Percentiles rank a stretch among this genome's conserved stretches.
Evolutionary conservation across 495 filamentous ascomycete species (phyloP).

Genomic region (Lophiostoma macrostomum): DNA sequence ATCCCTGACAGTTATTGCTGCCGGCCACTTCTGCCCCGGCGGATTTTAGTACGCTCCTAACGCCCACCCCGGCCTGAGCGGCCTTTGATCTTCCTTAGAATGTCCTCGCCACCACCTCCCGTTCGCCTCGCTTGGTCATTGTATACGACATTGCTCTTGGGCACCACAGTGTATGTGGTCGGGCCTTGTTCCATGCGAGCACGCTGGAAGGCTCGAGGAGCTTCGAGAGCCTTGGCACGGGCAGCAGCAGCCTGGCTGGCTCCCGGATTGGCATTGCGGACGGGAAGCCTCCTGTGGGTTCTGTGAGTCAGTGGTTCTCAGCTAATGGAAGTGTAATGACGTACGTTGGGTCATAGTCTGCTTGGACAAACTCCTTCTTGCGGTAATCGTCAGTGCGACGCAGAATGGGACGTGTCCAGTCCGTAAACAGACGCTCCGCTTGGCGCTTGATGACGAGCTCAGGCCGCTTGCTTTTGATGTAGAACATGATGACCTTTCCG

Average conservation of each 20-base stretch:
- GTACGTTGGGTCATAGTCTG: constrained; percentile 57
- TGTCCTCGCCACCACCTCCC: constrained; percentile 71
- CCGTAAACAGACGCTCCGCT: constrained; percentile 82
- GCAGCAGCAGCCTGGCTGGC: constrained; percentile 54
- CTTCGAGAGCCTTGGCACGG: constrained; percentile 67
- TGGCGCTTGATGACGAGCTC: constrained; percentile 85
- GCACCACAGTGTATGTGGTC: constrained; percentile 78
- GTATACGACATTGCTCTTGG: constrained; percentile 55
- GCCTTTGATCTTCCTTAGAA: constrained; percentile 40
- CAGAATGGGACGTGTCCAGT: constrained; percentile 96
- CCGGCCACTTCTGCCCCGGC: too few species aligned
- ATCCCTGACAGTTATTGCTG: too few species aligned
- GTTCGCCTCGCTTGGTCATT: constrained; percentile 59
- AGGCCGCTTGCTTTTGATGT: constrained; percentile 87
- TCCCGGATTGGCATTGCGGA: constrained; percentile 18
- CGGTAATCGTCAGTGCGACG: constrained; percentile 90
- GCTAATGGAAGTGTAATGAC: constrained; percentile 19
- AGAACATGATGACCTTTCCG: constrained; percentile 93
- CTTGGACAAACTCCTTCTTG: constrained; percentile 62
- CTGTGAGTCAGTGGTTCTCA: constrained; percentile 23
- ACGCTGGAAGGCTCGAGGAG: constrained; percentile 62
- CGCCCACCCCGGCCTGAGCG: constrained; percentile 5
- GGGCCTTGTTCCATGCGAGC: constrained; percentile 67
- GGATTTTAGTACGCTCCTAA: too few species aligned
- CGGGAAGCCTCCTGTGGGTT: constrained; percentile 22